These are phyloP conservation scores for Aspergillus fijiensis DNA, from an alignment of 2,329 filamentous ascomycete genomes.

Conservation along the genomic window DNA sequence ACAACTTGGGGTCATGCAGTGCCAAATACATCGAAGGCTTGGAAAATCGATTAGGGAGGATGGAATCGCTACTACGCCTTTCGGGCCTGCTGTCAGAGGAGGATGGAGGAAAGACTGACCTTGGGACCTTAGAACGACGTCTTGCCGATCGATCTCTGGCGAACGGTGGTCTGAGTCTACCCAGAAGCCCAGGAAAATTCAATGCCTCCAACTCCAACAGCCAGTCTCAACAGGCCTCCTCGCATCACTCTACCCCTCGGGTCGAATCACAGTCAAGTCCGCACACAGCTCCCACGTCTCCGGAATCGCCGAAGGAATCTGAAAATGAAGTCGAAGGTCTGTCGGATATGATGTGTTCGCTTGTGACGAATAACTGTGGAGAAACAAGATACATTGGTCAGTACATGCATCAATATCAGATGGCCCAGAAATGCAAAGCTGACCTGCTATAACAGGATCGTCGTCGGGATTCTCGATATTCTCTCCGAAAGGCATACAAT, in stretches of 20 bases:
- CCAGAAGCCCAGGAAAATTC: slow-evolving; percentile 34
- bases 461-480: slow-evolving; percentile 99
- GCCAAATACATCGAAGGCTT: slow-evolving; percentile 98
- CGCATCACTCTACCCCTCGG: slow-evolving; percentile 48
- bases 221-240: slow-evolving; percentile 34
- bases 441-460: slow-evolving; percentile 61
- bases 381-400: slow-evolving; percentile 94
- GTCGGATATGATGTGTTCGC: slow-evolving; percentile 98
- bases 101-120: slow-evolving; percentile 79
- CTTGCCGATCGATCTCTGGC: slow-evolving; percentile 52
- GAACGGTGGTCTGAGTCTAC: slow-evolving; percentile 34
- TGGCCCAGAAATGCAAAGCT: slow-evolving; percentile 2
- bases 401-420: slow-evolving; percentile 21
- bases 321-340: slow-evolving; percentile 78
- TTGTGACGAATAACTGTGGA: slow-evolving; percentile 91
- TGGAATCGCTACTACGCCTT: slow-evolving; percentile 86
- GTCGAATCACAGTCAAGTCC: slow-evolving; percentile 52
- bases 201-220: slow-evolving; percentile 27
- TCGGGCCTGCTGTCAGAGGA: slow-evolving; percentile 85
- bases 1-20: slow-evolving; percentile 46
- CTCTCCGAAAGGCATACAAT: slow-evolving; percentile 95
- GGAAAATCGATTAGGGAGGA: slow-evolving; percentile 89
- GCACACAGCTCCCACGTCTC: slow-evolving; percentile 52
- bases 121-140: slow-evolving; percentile 82
- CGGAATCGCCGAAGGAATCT: slow-evolving; percentile 53